Conservation (phyloP, 73 alveolate species). For the Effrenium voratum region DNA sequence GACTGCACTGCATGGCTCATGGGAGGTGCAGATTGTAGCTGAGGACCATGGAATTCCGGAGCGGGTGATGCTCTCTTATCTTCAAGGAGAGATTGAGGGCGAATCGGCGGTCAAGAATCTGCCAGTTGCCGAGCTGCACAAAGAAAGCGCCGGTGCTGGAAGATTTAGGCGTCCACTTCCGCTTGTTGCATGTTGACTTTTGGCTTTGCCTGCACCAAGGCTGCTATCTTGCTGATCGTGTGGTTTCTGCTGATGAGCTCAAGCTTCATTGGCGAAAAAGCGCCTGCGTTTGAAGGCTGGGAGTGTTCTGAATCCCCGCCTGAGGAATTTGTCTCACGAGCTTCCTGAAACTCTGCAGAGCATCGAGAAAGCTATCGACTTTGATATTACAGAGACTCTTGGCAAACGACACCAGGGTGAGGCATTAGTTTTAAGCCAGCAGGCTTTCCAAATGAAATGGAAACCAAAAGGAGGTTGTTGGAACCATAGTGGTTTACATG, state of each 20-base stretch:
- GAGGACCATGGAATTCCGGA: slow-evolving; percentile 84
- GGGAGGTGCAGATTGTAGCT: not conserved
- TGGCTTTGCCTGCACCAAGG: slow-evolving; percentile 1
- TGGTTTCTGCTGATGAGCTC: slow-evolving; percentile 71
- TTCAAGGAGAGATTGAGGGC: slow-evolving; percentile 88
- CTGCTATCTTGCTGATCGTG: slow-evolving; percentile 87
- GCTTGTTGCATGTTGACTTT: not conserved
- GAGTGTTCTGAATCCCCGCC: not conserved
- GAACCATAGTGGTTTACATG: too few relatives aligned
- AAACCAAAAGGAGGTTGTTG: too few relatives aligned
- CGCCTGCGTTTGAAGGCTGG: not conserved
- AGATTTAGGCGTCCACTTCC: too few relatives aligned
- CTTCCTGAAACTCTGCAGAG: slow-evolving; percentile 61
- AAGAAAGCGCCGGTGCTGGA: too few relatives aligned
- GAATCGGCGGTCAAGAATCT: slow-evolving; percentile 81
- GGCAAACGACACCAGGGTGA: too few relatives aligned
- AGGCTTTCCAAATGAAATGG: too few relatives aligned
- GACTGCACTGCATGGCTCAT: not conserved
- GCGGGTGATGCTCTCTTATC: slow-evolving; percentile 56
- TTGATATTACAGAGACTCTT: slow-evolving; percentile 49
- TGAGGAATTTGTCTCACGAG: slow-evolving; percentile 83
- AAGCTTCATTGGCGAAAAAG: not conserved
- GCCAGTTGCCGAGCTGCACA: slow-evolving; percentile 52
- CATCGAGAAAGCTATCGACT: slow-evolving; percentile 77
- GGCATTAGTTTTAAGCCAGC: too few relatives aligned